Evolutionary conservation across 345 rosid species (phyloP).

Genomic region (Aquilaria sinensis): DNA sequence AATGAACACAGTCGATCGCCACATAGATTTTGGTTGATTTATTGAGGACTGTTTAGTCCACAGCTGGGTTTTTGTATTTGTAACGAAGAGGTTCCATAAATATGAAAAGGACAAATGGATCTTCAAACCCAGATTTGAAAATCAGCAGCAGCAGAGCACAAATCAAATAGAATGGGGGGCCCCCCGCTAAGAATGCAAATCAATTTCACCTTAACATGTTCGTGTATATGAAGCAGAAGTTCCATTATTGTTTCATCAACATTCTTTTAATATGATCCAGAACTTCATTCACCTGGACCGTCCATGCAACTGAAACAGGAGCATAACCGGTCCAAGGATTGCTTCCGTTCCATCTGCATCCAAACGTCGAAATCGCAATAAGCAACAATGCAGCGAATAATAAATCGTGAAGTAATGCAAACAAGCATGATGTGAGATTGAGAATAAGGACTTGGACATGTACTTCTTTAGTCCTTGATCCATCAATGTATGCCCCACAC

Average conservation of each 20-base stretch:
- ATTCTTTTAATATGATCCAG: slow-evolving; percentile 34
- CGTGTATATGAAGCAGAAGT: neutral
- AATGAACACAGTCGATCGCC: too few relatives aligned
- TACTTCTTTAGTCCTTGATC: slow-evolving; percentile 89
- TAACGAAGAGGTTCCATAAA: too few relatives aligned
- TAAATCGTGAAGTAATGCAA: neutral
- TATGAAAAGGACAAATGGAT: too few relatives aligned
- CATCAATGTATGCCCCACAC: slow-evolving; percentile 79
- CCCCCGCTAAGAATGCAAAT: neutral
- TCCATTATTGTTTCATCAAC: slow-evolving; percentile 61
- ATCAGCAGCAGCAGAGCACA: too few relatives aligned
- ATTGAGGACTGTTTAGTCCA: too few relatives aligned
- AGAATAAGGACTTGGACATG: neutral
- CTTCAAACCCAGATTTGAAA: too few relatives aligned
- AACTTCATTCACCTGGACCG: slow-evolving; percentile 59
- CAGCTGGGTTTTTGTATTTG: too few relatives aligned
- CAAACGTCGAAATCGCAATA: neutral
- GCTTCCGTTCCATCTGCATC: slow-evolving; percentile 64
- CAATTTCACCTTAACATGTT: neutral
- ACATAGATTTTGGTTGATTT: too few relatives aligned
- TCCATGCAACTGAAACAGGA: slow-evolving; percentile 81
- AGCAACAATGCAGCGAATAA: neutral
- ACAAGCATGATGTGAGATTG: neutral
- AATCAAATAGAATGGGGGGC: too few relatives aligned
- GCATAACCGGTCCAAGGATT: slow-evolving; percentile 86